phyloP scores from a whole-genome alignment of 169 alveolate species.

The Plasmodium coatneyi region DNA sequence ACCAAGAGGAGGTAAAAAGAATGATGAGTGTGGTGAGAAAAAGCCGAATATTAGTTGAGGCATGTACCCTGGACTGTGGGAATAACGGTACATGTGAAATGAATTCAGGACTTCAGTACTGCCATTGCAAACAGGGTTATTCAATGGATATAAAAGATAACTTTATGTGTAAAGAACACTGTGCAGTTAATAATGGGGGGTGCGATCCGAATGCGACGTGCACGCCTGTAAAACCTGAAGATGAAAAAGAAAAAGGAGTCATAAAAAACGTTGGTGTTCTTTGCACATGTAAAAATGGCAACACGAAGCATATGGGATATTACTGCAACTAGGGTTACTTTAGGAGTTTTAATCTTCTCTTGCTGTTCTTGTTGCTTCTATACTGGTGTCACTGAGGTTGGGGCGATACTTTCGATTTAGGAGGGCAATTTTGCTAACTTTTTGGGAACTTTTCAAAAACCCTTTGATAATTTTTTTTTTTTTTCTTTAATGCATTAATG shows the following conservation, averaged over 20 bases:
- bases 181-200: constrained; percentile 63
- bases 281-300: constrained; percentile 55
- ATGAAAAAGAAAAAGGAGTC: constrained; percentile 4
- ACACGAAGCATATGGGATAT: constrained; percentile 36
- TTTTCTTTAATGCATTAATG: background rate
- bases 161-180: constrained; percentile 46
- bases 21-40: constrained; percentile 18
- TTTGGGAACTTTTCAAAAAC: background rate
- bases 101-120: constrained; percentile 4
- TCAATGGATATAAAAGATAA: constrained; percentile 36
- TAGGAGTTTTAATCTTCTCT: background rate
- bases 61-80: constrained; percentile 39
- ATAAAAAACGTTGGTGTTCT: constrained; percentile 53
- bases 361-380: background rate
- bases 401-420: background rate
- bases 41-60: constrained; percentile 35
- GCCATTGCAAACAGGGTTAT: constrained; percentile 16
- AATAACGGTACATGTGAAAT: constrained; percentile 3
- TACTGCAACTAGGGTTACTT: constrained; percentile 10
- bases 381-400: background rate
- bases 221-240: background rate
- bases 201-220: constrained; percentile 40
- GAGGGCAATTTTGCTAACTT: background rate
- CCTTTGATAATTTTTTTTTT: background rate
- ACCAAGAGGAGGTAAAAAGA: background rate